A percentile compares a stretch with the other conserved stretches of the same genome.
Evolutionary conservation across 495 filamentous ascomycete species (phyloP).

Genomic region (Talaromyces ruber): DNA sequence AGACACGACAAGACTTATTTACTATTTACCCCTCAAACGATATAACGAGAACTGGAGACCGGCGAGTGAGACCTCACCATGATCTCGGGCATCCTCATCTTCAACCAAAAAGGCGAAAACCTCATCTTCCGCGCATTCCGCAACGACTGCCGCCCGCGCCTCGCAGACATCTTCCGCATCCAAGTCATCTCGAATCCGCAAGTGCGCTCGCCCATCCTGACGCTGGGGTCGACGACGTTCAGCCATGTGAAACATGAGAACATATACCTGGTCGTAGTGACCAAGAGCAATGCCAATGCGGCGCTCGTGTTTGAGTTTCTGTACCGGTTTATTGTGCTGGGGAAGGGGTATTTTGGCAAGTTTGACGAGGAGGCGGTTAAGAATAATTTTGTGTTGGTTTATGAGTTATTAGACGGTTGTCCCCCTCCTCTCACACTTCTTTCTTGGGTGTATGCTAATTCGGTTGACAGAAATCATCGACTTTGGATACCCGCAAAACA

Average conservation of each 20-base stretch:
- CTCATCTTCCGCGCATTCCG: slow-evolving; percentile 98
- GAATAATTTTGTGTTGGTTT: slow-evolving; percentile 98
- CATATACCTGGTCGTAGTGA: slow-evolving; percentile 95
- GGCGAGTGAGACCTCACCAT: slow-evolving; percentile 41
- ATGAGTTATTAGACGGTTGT: slow-evolving; percentile 97
- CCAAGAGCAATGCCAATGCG: slow-evolving; percentile 99
- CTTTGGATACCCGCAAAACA: slow-evolving; percentile 99
- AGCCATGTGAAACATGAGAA: slow-evolving; percentile 99
- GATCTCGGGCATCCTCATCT: slow-evolving; percentile 93
- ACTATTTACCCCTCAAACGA: background rate
- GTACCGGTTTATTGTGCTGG: slow-evolving; percentile 82
- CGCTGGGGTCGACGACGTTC: slow-evolving; percentile 94
- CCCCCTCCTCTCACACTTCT: slow-evolving; percentile 11
- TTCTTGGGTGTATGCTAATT: background rate
- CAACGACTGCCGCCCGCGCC: slow-evolving; percentile 90
- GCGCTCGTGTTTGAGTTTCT: slow-evolving; percentile 98
- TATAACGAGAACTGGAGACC: background rate
- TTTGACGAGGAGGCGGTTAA: slow-evolving; percentile 99
- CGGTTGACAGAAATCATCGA: slow-evolving; percentile 77
- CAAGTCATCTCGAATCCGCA: slow-evolving; percentile 99
- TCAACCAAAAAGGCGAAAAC: slow-evolving; percentile 99
- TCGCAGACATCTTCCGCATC: slow-evolving; percentile 98
- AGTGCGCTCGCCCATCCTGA: slow-evolving; percentile 95
- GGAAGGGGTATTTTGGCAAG: slow-evolving; percentile 95
- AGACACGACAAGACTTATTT: background rate